Percentiles rank a stretch among this genome's conserved stretches.
phyloP scores from a whole-genome alignment of 2,329 filamentous ascomycete genomes.

The Xylaria sp. region DNA sequence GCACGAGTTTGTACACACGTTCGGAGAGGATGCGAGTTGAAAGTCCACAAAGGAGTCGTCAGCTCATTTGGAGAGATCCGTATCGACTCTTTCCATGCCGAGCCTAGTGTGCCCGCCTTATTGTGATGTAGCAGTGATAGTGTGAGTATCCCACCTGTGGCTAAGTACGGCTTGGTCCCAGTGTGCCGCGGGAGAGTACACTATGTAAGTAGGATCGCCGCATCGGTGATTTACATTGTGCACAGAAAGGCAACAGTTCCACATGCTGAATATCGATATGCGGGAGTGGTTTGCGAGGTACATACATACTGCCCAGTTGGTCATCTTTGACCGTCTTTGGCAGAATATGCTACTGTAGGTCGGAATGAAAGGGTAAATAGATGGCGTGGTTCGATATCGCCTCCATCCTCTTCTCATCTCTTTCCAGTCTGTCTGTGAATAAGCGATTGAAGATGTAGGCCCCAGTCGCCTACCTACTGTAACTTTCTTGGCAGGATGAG shows the following conservation, averaged over 20 bases:
- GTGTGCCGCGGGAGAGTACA: neutral
- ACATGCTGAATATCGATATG: slow-evolving; percentile 25
- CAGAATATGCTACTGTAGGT: no score
- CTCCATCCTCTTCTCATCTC: neutral
- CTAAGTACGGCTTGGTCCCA: neutral
- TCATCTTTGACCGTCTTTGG: neutral
- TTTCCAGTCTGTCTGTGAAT: neutral
- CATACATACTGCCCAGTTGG: no score
- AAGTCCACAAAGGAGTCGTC: neutral
- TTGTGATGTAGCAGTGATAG: no score
- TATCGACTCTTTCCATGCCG: neutral
- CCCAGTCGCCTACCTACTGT: neutral
- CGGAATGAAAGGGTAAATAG: neutral
- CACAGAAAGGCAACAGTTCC: slow-evolving; percentile 21
- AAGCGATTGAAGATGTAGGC: neutral
- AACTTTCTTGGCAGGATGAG: neutral
- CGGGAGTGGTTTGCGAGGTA: no score
- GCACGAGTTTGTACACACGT: no score
- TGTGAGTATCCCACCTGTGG: no score
- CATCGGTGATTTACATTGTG: slow-evolving; percentile 18
- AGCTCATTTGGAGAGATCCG: neutral
- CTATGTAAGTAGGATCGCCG: slow-evolving; percentile 10
- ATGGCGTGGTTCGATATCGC: neutral
- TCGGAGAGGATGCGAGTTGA: neutral
- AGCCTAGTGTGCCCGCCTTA: neutral